Conservation (phyloP, 2,329 filamentous ascomycete genomes). For the Alternaria tenuissima region DNA sequence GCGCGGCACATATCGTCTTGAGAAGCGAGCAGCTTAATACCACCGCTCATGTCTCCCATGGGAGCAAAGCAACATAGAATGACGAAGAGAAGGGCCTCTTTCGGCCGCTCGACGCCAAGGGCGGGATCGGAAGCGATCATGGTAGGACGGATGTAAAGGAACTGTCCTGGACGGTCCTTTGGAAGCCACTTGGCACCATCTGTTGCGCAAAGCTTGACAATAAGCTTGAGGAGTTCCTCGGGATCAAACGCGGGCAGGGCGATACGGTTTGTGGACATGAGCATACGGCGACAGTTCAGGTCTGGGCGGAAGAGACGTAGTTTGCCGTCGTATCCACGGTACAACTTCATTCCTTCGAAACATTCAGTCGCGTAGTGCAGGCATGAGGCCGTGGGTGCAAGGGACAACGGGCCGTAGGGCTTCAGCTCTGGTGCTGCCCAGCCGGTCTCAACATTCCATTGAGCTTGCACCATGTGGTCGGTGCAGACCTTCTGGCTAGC, state of each 20-base stretch:
- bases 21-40: slow-evolving; percentile 77
- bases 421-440: slow-evolving; percentile 78
- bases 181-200: slow-evolving; percentile 85
- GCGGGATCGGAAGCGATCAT: slow-evolving; percentile 84
- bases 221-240: slow-evolving; percentile 75
- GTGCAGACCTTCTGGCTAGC: slow-evolving; percentile 62
- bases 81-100: slow-evolving; percentile 88
- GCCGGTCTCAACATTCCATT: slow-evolving; percentile 71
- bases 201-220: slow-evolving; percentile 73
- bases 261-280: slow-evolving; percentile 66
- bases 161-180: slow-evolving; percentile 70
- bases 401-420: slow-evolving; percentile 77
- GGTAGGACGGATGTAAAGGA: slow-evolving; percentile 85
- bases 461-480: slow-evolving; percentile 86
- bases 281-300: slow-evolving; percentile 73
- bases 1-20: slow-evolving; percentile 85
- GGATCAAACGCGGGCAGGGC: slow-evolving; percentile 78
- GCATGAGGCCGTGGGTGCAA: slow-evolving; percentile 81
- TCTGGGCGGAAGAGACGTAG: slow-evolving; percentile 81
- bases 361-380: slow-evolving; percentile 92
- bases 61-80: slow-evolving; percentile 64
- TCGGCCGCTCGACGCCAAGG: slow-evolving; percentile 81
- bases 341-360: slow-evolving; percentile 85
- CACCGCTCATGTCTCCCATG: slow-evolving; percentile 49
- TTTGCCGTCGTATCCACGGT: slow-evolving; percentile 72